These are phyloP conservation scores for Obba rivulosa DNA, from an alignment of 768 basidiomycete species.

Conservation along the genomic window DNA sequence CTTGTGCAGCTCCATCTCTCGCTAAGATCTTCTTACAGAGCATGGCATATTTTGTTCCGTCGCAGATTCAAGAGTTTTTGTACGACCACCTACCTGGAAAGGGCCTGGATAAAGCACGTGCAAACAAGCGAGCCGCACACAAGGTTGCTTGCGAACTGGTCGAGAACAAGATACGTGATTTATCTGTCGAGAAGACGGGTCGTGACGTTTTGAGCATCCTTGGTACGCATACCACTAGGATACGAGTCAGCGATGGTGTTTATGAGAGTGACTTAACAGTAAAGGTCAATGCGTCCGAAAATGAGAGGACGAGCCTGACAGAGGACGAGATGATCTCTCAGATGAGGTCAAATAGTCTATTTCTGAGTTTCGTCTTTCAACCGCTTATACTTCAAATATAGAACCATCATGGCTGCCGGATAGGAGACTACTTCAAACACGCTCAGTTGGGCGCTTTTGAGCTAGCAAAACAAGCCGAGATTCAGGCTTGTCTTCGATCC, in stretches of 20 bases:
- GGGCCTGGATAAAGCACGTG: conserved; percentile 34
- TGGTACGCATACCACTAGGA: conserved; percentile 25
- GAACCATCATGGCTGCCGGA: conserved; percentile 26
- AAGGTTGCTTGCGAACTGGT: conserved; percentile 43
- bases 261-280: conserved; percentile 27
- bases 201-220: conserved; percentile 54
- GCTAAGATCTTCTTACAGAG: conserved; percentile 44
- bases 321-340: conserved; percentile 25
- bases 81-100: conserved; percentile 40
- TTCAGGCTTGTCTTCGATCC: conserved; percentile 55
- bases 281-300: conserved; percentile 48
- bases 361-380: no score
- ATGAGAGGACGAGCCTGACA: conserved; percentile 33
- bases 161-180: conserved; percentile 40
- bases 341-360: no score
- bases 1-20: conserved; percentile 42
- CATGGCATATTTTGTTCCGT: conserved; percentile 32
- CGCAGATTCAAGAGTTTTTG: conserved; percentile 39
- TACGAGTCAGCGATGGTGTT: conserved; percentile 9
- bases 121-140: conserved; percentile 13
- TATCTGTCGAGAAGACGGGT: conserved; percentile 42
- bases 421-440: conserved; percentile 60
- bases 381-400: neutral
- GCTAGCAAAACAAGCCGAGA: conserved; percentile 49
- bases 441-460: conserved; percentile 59